phyloP scores from a whole-genome alignment of 1,284 basidiomycete species.

The Limonomyces culmigenus region DNA sequence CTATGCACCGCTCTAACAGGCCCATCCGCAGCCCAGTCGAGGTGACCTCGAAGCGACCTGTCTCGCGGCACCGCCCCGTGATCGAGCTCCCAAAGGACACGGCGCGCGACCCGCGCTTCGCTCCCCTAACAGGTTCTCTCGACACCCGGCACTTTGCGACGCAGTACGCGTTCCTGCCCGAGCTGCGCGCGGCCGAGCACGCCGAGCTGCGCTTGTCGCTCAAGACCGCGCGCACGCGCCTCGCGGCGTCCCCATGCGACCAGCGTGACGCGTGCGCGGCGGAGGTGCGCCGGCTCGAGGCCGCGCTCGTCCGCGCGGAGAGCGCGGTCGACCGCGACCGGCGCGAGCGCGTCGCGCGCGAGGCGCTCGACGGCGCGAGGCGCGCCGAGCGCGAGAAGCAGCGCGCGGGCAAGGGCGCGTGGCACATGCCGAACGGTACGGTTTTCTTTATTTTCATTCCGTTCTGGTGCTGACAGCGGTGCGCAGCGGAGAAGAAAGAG shows the following conservation, averaged over 20 bases:
- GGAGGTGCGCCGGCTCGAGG: slow-evolving; percentile 65
- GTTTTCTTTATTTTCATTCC: neutral
- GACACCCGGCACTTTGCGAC: slow-evolving; percentile 52
- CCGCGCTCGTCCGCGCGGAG: slow-evolving; percentile 61
- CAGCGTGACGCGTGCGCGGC: slow-evolving; percentile 45
- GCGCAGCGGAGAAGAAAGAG: slow-evolving; percentile 60
- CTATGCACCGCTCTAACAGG: neutral
- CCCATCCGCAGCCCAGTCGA: slow-evolving; percentile 58
- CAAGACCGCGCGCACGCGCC: slow-evolving; percentile 50
- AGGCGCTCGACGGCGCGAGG: slow-evolving; percentile 40
- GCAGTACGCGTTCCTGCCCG: slow-evolving; percentile 69
- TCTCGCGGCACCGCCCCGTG: slow-evolving; percentile 62
- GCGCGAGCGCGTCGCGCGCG: slow-evolving; percentile 50
- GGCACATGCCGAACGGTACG: slow-evolving; percentile 77
- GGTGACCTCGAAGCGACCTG: slow-evolving; percentile 75
- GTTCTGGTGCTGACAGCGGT: slow-evolving; percentile 2
- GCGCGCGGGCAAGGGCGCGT: slow-evolving; percentile 63
- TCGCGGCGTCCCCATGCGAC: slow-evolving; percentile 47
- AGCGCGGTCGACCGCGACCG: slow-evolving; percentile 65
- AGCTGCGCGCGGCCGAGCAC: slow-evolving; percentile 55
- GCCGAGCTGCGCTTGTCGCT: slow-evolving; percentile 46
- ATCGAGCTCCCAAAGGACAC: slow-evolving; percentile 58
- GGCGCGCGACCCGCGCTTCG: slow-evolving; percentile 81
- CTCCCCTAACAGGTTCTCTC: slow-evolving; percentile 52
- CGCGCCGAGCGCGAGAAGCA: slow-evolving; percentile 63